These are phyloP conservation scores for Phytopythium vexans DNA, from an alignment of 352 stramenopile genomes.

Conservation along the genomic window DNA sequence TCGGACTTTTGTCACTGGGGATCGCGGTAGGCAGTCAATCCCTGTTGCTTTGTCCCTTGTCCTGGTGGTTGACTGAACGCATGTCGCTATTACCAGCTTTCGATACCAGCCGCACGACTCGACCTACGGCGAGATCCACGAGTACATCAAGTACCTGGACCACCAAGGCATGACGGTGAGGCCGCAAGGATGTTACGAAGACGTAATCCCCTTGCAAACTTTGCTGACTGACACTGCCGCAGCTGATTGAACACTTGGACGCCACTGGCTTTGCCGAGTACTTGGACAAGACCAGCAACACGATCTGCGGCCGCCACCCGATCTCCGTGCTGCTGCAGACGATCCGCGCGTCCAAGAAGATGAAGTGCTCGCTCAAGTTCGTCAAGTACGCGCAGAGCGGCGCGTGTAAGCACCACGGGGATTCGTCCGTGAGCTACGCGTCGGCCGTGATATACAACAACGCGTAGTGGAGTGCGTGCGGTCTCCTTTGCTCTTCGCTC, in stretches of 20 bases:
- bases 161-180: slow-evolving; percentile 78
- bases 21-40: slow-evolving; percentile 32
- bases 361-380: slow-evolving; percentile 85
- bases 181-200: background rate
- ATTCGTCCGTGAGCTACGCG: slow-evolving; percentile 95
- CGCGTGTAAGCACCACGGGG: slow-evolving; percentile 75
- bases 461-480: slow-evolving; percentile 30
- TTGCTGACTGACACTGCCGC: background rate
- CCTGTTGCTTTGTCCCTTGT: background rate
- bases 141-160: slow-evolving; percentile 96
- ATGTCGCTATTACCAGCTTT: slow-evolving; percentile 51
- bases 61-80: background rate
- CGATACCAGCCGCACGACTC: slow-evolving; percentile 86
- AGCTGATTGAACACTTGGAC: slow-evolving; percentile 92
- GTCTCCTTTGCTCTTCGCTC: too few relatives aligned
- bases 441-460: slow-evolving; percentile 86
- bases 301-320: slow-evolving; percentile 96
- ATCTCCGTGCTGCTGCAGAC: slow-evolving; percentile 84
- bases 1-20: slow-evolving; percentile 98
- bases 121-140: slow-evolving; percentile 87
- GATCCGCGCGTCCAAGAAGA: slow-evolving; percentile 42
- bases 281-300: slow-evolving; percentile 94
- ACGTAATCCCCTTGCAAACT: background rate
- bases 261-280: slow-evolving; percentile 92
- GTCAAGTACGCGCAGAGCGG: slow-evolving; percentile 93